Base-by-base conservation (phyloP, 1,139 yeast species). In the Suhomyces yuchorum region DNA sequence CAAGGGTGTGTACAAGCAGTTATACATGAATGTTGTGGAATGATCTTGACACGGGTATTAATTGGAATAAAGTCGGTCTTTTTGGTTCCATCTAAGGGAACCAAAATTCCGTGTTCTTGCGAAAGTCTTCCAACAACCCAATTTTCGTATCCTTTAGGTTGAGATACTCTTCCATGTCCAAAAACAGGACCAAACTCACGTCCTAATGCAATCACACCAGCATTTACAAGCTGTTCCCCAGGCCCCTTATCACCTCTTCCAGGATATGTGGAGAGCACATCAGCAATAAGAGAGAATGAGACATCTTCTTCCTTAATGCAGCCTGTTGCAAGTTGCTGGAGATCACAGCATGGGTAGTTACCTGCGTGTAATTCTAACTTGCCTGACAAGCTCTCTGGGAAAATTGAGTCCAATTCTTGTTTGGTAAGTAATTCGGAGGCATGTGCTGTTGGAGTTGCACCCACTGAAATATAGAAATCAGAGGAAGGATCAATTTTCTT, bases 401-500 rank as follows among this genome's bases (percentile, higher is more conserved):
- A 45, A n/a, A 51, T 43, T 0, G 49, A 32, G 40, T 48, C 55
- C 40, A 66, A 51, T 40, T 64, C 71, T 19, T 49, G 56, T 2
- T 38, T 18, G 1, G 66, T 58, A 30, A 68, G 54, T 14, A 54
- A 37, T 40, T 71, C 73, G 2, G 87, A 72, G 0, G 89, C 81
- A 57, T 85, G 90, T 1, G 88, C 84, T 0, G 95, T 87, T 39
- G 95, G 95, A 0, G 96, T 86, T 1, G 95, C 91, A 12, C 96
- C 96, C 12, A 86, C 88, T 1, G 86, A 82, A 33, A 80, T 66
- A 32, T 65, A 72, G 47, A 78, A 66, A 15, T 60, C 52, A 63
- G 56, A 64, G 23, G 39, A 53, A 1, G 72, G 63, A 42, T 59
- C 62, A 2, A 70, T 48, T 8, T 52, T 56, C 12, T 68, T 58